phyloP scores from a whole-genome alignment of 129 eudicot species.

The Lonicera japonica region DNA sequence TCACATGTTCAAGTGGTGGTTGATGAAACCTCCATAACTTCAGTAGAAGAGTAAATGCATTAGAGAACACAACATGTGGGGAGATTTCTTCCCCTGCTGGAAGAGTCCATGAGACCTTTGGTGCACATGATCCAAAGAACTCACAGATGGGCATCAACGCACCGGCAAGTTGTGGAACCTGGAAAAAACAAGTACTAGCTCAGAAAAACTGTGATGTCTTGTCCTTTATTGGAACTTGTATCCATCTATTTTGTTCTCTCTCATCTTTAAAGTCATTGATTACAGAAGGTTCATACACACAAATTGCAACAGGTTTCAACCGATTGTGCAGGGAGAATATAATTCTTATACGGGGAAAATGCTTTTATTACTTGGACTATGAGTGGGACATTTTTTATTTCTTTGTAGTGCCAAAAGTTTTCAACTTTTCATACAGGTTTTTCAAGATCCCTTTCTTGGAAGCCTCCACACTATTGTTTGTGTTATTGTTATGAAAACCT shows the following conservation, averaged over 20 bases:
- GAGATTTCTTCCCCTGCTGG: constrained; percentile 61
- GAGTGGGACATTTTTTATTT: not conserved
- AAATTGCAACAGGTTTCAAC: no score
- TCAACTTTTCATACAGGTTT: no score
- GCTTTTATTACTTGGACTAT: not conserved
- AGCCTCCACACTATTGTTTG: no score
- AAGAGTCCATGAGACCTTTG: constrained; percentile 64
- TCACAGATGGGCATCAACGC: constrained; percentile 95
- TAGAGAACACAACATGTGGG: constrained; percentile 79
- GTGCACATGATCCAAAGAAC: constrained; percentile 84
- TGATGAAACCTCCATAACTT: constrained; percentile 93
- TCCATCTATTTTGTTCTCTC: no score
- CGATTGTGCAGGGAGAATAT: no score
- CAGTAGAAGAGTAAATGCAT: constrained; percentile 79
- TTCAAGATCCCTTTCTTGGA: no score
- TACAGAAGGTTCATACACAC: no score
- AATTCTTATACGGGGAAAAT: no score
- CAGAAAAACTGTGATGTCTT: not conserved
- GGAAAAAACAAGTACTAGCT: constrained; percentile 12
- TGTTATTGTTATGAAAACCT: no score
- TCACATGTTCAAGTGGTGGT: constrained; percentile 64
- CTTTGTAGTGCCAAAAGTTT: no score
- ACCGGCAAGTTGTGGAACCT: constrained; percentile 95
- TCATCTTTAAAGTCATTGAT: no score
- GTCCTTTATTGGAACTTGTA: no score